Conservation (phyloP, 2,329 filamentous ascomycete species). For the Pleomassaria siparia region DNA sequence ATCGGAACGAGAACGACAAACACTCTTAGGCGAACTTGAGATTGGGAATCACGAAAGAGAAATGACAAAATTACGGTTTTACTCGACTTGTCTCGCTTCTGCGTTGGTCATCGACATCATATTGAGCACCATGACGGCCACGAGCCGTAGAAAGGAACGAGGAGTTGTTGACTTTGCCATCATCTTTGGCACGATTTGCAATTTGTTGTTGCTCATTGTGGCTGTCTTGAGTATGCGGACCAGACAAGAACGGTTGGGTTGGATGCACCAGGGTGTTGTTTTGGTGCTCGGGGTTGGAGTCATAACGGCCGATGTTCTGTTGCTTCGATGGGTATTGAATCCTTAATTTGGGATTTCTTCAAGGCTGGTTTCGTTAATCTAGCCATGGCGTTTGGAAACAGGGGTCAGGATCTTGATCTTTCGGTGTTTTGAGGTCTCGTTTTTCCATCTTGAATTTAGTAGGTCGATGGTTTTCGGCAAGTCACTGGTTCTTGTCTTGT, state of each 20-base stretch:
- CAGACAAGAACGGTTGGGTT: conserved; percentile 30
- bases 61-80: conserved; percentile 38
- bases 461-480: too few species aligned
- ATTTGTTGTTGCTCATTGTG: conserved; percentile 50
- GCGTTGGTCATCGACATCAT: conserved; percentile 66
- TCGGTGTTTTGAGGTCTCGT: too few species aligned
- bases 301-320: conserved; percentile 29
- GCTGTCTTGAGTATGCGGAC: conserved; percentile 37
- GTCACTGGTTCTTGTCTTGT: too few species aligned
- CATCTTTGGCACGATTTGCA: conserved; percentile 67
- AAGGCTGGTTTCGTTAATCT: too few species aligned
- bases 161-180: conserved; percentile 75
- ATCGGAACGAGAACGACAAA: conserved; percentile 49
- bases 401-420: too few species aligned
- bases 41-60: conserved; percentile 35
- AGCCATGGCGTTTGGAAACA: too few species aligned
- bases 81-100: conserved; percentile 57
- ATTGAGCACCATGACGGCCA: conserved; percentile 65
- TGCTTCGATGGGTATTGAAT: conserved; percentile 33
- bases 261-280: conserved; percentile 35
- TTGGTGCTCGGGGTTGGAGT: conserved; percentile 25
- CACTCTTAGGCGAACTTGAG: conserved; percentile 38
- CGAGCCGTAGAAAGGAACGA: conserved; percentile 66
- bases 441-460: too few species aligned
- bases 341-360: too few species aligned